Percentiles rank a stretch among this genome's conserved stretches.
Evolutionary conservation across 1,139 yeast genomes (phyloP).

Genomic region (Protomyces arabidopsidicola): DNA sequence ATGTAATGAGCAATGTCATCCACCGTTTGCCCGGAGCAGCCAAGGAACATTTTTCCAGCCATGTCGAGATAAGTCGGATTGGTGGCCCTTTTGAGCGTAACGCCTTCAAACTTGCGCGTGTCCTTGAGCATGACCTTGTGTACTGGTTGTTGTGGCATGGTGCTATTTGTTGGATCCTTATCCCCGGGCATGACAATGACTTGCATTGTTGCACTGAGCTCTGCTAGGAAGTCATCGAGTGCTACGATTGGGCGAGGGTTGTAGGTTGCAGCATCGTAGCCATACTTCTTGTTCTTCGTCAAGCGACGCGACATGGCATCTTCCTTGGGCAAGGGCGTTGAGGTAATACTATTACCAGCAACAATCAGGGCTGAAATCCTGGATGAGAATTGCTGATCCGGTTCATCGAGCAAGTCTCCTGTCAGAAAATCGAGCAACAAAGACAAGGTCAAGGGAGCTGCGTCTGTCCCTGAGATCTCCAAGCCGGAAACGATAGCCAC

Average conservation of each 20-base stretch:
- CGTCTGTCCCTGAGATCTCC: conserved; percentile 48
- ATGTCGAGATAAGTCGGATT: conserved; percentile 71
- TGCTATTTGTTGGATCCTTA: conserved; percentile 73
- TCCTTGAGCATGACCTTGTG: conserved; percentile 65
- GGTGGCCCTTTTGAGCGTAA: conserved; percentile 51
- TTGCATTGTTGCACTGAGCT: conserved; percentile 58
- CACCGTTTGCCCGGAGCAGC: conserved; percentile 80
- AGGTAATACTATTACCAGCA: conserved; percentile 70
- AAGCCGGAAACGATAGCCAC: conserved; percentile 75
- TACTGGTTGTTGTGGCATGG: conserved; percentile 85
- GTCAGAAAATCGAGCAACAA: conserved; percentile 64
- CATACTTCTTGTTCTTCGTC: conserved; percentile 34
- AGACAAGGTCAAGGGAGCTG: conserved; percentile 50
- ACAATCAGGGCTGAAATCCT: conserved; percentile 56
- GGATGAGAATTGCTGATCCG: conserved; percentile 38
- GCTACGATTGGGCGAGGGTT: conserved; percentile 38
- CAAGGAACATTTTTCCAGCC: conserved; percentile 56
- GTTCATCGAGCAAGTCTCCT: conserved; percentile 55
- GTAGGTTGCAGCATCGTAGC: conserved; percentile 35
- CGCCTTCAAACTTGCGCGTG: conserved; percentile 45
- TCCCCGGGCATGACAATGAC: conserved; percentile 80
- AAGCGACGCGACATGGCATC: conserved; percentile 35
- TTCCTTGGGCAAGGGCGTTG: conserved; percentile 32
- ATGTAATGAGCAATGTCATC: conserved; percentile 57
- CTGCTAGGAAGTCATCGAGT: conserved; percentile 57